phyloP scores from a whole-genome alignment of 75 land plant genomes.

The Selaginella moellendorffii region DNA sequence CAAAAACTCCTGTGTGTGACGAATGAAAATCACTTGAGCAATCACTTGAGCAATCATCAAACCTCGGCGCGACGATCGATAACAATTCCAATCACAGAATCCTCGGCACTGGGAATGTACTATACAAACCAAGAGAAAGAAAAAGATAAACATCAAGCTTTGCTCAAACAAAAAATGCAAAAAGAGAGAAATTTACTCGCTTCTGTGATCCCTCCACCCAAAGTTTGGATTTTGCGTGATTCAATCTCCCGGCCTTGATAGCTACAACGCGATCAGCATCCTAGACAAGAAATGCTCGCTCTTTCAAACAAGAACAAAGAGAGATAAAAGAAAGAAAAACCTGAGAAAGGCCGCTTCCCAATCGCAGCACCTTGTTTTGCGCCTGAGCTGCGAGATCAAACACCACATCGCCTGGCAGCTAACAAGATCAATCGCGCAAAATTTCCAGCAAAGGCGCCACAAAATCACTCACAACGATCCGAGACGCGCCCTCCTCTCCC shows the following conservation, averaged over 20 bases:
- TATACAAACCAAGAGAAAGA: slow-evolving; percentile 12
- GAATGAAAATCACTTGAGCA: too few species aligned
- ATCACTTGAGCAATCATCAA: too few species aligned
- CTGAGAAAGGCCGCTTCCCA: not conserved
- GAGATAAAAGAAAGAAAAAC: not conserved
- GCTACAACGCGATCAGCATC: slow-evolving; percentile 54
- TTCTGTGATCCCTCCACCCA: slow-evolving; percentile 96
- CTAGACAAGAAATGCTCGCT: slow-evolving; percentile 21
- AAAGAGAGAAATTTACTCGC: slow-evolving; percentile 39
- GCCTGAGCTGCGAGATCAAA: not conserved
- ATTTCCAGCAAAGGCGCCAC: too few species aligned
- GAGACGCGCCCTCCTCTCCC: too few species aligned
- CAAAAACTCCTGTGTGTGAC: slow-evolving; percentile 44
- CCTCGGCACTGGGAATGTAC: slow-evolving; percentile 74
- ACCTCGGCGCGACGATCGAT: slow-evolving; percentile 73
- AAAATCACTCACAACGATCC: too few species aligned
- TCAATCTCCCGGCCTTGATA: slow-evolving; percentile 52
- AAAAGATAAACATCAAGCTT: not conserved
- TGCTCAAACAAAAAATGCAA: not conserved
- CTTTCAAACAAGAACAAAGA: not conserved
- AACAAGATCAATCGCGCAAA: too few species aligned
- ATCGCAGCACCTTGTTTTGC: not conserved
- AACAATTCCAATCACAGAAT: slow-evolving; percentile 69
- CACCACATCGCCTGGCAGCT: not conserved
- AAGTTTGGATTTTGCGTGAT: slow-evolving; percentile 55